Percentiles rank a stretch among this genome's conserved stretches.
Evolutionary conservation across 208 protist genomes (phyloP).

Genomic region (Trypanosoma lewisi): DNA sequence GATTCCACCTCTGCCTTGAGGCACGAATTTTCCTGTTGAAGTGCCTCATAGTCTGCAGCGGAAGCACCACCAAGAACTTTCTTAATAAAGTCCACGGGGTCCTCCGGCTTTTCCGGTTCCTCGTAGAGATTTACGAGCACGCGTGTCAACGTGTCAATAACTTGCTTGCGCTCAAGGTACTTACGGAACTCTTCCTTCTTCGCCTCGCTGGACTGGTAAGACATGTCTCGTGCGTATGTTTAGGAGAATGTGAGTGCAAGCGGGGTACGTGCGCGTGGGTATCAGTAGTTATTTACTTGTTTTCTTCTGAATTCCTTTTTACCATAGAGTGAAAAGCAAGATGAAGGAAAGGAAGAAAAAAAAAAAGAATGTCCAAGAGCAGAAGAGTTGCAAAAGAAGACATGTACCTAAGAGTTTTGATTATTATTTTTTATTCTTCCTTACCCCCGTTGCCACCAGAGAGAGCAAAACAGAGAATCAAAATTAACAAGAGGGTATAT

Average conservation of each 20-base stretch:
- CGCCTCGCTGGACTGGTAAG: constrained; percentile 89
- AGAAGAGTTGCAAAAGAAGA: too few relatives aligned
- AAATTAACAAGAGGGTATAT: too few relatives aligned
- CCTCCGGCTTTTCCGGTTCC: constrained; percentile 90
- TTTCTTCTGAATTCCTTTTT: constrained; percentile 9
- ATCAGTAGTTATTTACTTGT: constrained; percentile 2
- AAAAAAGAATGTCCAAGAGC: neutral
- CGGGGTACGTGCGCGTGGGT: neutral
- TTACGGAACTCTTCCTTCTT: constrained; percentile 96
- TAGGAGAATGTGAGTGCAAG: too few relatives aligned
- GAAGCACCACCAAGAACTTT: constrained; percentile 90
- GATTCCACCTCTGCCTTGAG: constrained; percentile 82
- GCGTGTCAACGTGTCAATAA: constrained; percentile 91
- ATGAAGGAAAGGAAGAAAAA: neutral
- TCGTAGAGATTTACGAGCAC: constrained; percentile 93
- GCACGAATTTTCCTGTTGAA: constrained; percentile 81
- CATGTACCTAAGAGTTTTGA: too few relatives aligned
- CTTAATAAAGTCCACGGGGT: constrained; percentile 93
- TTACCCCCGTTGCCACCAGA: neutral
- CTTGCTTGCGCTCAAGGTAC: constrained; percentile 91
- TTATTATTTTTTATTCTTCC: neutral
- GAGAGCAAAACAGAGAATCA: too few relatives aligned
- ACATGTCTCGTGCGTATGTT: constrained; percentile 44
- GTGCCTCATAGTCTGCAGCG: constrained; percentile 78
- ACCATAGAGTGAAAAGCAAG: neutral